Evolutionary conservation across 139 green algal species (phyloP).

Genomic region (Prasinococcaceae sp.): DNA sequence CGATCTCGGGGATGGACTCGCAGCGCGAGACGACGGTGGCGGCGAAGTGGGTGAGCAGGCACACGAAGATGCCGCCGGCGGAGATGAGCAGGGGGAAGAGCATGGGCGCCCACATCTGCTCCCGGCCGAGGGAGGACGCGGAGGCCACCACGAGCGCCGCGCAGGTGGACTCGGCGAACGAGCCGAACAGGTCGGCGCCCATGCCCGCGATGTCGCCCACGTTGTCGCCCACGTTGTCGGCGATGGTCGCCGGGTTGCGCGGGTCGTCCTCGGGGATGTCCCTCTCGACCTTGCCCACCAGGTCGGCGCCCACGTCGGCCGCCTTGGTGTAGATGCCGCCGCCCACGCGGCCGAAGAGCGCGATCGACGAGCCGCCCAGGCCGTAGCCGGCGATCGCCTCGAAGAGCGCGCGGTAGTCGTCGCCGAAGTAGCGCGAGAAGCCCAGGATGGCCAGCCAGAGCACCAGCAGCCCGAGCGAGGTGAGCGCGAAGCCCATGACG

Average conservation of each 20-base stretch:
- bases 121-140: conserved; percentile 9
- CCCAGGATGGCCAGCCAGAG: conserved; percentile 22
- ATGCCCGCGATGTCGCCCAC: conserved; percentile 97
- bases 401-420: conserved; percentile 82
- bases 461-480: conserved; percentile 21
- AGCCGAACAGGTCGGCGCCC: conserved; percentile 92
- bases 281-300: conserved; percentile 82
- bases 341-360: conserved; percentile 87
- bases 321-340: conserved; percentile 98
- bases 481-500: conserved; percentile 95
- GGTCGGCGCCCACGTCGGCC: conserved; percentile 90
- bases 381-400: conserved; percentile 95
- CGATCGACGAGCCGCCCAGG: conserved; percentile 84
- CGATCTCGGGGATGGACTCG: conserved; percentile 21
- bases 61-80: conserved; percentile 29
- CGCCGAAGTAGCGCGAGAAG: conserved; percentile 46
- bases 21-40: conserved; percentile 26
- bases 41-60: conserved; percentile 30
- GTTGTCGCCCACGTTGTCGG: conserved; percentile 91
- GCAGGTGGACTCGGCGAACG: conserved; percentile 40
- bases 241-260: conserved; percentile 48
- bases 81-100: conserved; percentile 35
- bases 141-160: conserved; percentile 39
- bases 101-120: conserved; percentile 23
- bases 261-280: conserved; percentile 69